A percentile compares a stretch with the other conserved stretches of the same genome.
Evolutionary conservation across 371 early-diverging fungal genomes (phyloP).

Genomic region (Mortierella sp.): DNA sequence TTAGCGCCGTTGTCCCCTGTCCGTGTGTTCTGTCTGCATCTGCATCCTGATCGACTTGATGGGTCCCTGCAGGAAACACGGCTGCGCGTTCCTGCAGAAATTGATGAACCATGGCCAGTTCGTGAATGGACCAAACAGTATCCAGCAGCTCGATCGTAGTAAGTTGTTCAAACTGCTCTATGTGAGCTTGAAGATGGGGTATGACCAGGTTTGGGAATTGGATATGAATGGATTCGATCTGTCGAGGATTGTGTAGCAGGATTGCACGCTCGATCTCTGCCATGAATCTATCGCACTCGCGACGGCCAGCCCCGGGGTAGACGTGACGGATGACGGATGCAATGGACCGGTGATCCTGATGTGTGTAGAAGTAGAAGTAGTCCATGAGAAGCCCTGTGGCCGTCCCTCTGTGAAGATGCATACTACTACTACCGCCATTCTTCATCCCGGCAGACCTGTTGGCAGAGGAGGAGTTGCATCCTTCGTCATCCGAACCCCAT

Average conservation of each 20-base stretch:
- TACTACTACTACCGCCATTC: not conserved
- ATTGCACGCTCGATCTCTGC: slow-evolving; percentile 31
- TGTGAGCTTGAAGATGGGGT: slow-evolving; percentile 12
- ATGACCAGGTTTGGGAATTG: slow-evolving; percentile 8
- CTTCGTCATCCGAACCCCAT: not conserved
- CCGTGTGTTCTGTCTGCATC: not conserved
- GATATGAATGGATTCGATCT: slow-evolving; percentile 28
- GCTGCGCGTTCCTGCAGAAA: slow-evolving; percentile 24
- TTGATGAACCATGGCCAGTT: slow-evolving; percentile 20
- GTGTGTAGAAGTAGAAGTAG: slow-evolving; percentile 39
- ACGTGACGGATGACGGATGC: slow-evolving; percentile 18
- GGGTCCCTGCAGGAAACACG: slow-evolving; percentile 9
- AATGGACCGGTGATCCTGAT: slow-evolving; percentile 30
- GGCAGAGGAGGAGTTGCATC: not conserved
- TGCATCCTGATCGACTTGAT: not conserved
- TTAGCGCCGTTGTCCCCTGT: not conserved
- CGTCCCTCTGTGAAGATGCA: not conserved
- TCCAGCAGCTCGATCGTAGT: slow-evolving; percentile 24
- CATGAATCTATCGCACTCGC: slow-evolving; percentile 28
- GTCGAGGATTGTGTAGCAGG: slow-evolving; percentile 22
- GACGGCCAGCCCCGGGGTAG: slow-evolving; percentile 42
- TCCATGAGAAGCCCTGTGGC: slow-evolving; percentile 24
- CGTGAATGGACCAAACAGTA: slow-evolving; percentile 17
- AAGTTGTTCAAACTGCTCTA: slow-evolving; percentile 15
- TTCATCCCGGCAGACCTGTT: not conserved